Base-by-base conservation (phyloP, 1,284 basidiomycete genomes). In the Puccinia novopanici region DNA sequence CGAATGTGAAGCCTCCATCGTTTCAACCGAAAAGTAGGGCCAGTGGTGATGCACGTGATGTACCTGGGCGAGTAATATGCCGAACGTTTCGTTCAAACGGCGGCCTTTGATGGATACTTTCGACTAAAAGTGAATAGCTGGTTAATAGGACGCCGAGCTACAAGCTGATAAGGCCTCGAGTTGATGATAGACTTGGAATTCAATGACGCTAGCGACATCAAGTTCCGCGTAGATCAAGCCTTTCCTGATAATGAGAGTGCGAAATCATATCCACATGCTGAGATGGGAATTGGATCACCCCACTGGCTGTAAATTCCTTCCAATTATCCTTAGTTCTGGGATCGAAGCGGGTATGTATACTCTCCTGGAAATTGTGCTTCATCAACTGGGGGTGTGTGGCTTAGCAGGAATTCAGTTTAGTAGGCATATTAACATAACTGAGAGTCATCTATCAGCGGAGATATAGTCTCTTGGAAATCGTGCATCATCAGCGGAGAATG, bases 271-370 rank as follows among this genome's bases (percentile, higher is more conserved):
- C n/a, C n/a, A n/a, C n/a, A n/a, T n/a, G n/a, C 40, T 13, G 27
- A 42, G 34, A 65, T 65, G 37, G 37, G 30, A 22, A 65, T 42
- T 65, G n/a, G 37, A 65, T 65, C 37, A 17, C 27, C 59, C 59
- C 22, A n/a, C 59, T 61, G 27, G 59, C 37, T 37, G 61, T 65
- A 42, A 65, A 65, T 65, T 65, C 61, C 37, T 65, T 34, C 17
- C 37, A 37, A 65, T 65, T 19, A 37, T 37, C 59, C 34, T n/a
- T n/a, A n/a, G n/a, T 42, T 42, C 61, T 65, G 37, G 37, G 15
- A 42, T 65, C 30, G 61, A 65, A 65, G 61, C 61, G 61, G 22
- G 37, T 42, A 34, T 30, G 10, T n/a, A 34, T 45, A 45, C 45
- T 17, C 59, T 61, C 30, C 59, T 61, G 59, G 24, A 61, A 19